phyloP scores from a whole-genome alignment of 2,329 filamentous ascomycete genomes.

The Aspergillus carbonarius region DNA sequence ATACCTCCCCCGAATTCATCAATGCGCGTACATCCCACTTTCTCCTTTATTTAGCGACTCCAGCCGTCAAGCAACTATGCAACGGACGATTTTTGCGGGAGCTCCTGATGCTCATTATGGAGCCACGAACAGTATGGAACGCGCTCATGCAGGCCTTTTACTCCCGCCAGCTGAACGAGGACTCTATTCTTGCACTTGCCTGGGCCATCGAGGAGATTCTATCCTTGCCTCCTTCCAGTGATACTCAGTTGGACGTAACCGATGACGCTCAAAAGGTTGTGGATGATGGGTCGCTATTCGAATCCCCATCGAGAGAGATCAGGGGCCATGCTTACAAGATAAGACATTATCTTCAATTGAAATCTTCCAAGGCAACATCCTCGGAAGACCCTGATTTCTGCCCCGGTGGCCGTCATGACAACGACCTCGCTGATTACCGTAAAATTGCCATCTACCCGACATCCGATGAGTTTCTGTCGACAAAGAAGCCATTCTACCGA shows the following conservation, averaged over 20 bases:
- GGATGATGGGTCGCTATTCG: slow-evolving; percentile 24
- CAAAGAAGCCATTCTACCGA: slow-evolving; percentile 56
- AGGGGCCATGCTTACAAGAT: slow-evolving; percentile 45
- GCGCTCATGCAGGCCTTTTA: slow-evolving; percentile 41
- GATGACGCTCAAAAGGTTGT: slow-evolving; percentile 30
- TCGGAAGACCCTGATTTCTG: neutral
- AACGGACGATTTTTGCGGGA: slow-evolving; percentile 52
- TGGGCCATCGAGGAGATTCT: slow-evolving; percentile 55
- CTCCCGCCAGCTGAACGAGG: slow-evolving; percentile 31
- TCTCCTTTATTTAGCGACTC: slow-evolving; percentile 42
- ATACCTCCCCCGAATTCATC: slow-evolving; percentile 46
- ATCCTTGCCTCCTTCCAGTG: slow-evolving; percentile 30
- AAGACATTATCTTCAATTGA: slow-evolving; percentile 37
- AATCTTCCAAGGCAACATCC: slow-evolving; percentile 13
- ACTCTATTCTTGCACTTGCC: slow-evolving; percentile 41
- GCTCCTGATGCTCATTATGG: slow-evolving; percentile 48
- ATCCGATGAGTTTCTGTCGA: slow-evolving; percentile 60
- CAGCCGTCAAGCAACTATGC: slow-evolving; percentile 50
- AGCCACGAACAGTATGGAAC: slow-evolving; percentile 58
- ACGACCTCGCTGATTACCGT: slow-evolving; percentile 64
- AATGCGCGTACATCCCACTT: slow-evolving; percentile 42
- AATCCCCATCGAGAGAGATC: slow-evolving; percentile 27
- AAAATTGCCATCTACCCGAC: slow-evolving; percentile 66
- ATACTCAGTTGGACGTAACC: slow-evolving; percentile 19
- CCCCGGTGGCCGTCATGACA: slow-evolving; percentile 71